Evolutionary conservation across 768 basidiomycete genomes (phyloP), one percentile per base, ranked within the genome.

Genomic region (Tulasnella sp.): DNA sequence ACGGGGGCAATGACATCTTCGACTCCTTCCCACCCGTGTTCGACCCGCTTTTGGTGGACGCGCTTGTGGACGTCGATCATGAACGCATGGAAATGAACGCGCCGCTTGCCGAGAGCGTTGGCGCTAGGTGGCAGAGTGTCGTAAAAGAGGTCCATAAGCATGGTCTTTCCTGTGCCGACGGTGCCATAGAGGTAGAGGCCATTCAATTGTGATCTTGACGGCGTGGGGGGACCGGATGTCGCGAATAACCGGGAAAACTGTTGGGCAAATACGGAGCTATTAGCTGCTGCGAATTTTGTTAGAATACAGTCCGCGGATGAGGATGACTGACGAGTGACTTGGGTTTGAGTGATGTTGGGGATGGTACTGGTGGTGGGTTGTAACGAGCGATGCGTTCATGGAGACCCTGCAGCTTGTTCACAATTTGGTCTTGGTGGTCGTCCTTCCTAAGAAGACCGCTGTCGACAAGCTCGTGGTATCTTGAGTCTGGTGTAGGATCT

Each of bases 121-220:
- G 94, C 87, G 69, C 89, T 87, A 0, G 89, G 83, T 0, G 94
- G 93, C 1, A 98, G 91, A 1, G 96, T 92, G 82, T 92, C 90
- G 87, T 94, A 96, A 86, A 98, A 98, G 34, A 99, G 89, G 86
- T 99, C 98, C 98, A 99, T 99, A 82, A 99, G 92, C 97, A 99
- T 98, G 0, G 94, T 94, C 88, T 99, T 98, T 20, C 98, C 97
- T 12, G 97, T 98, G 2, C 97, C 97, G 81, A 99, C 98, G 83
- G 96, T 94, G 44, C 97, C 98, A 85, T 94, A 96, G 28, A 99
- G 92, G 87, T 99, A 99, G 42, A 99, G 89, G 14, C 97, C 96
- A 83, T 93, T 94, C 4, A 96, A 96, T 0, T 90, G 90, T 74
- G 88, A 85, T 41, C 88, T 87, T 0, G 90, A 90, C 11, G 90